Evolutionary conservation across 208 protist genomes (phyloP).

Genomic region (Leishmania arabica): DNA sequence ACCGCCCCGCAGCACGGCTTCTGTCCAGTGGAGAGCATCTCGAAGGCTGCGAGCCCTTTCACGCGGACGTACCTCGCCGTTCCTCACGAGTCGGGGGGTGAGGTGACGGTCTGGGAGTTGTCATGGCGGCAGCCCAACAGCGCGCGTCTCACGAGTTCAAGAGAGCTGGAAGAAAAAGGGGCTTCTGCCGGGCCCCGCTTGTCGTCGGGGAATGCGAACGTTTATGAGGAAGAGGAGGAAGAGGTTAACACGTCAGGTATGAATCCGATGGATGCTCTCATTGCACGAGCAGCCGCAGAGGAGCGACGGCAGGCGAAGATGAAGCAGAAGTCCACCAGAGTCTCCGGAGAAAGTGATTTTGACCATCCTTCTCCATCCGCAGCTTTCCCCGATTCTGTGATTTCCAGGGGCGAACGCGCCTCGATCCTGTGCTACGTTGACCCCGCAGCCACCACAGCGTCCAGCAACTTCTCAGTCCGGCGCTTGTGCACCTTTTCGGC

Average conservation of each 20-base stretch:
- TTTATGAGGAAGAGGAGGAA: constrained; percentile 1
- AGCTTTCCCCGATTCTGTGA: not conserved
- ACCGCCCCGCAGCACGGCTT: constrained; percentile 77
- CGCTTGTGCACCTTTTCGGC: constrained; percentile 44
- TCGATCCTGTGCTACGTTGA: constrained; percentile 31
- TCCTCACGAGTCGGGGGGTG: constrained; percentile 55
- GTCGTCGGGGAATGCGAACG: not conserved
- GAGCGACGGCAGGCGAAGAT: constrained; percentile 13
- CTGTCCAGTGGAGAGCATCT: constrained; percentile 47
- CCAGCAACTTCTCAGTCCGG: constrained; percentile 21
- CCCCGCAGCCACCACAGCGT: not conserved
- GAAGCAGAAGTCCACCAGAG: not conserved
- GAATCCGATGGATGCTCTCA: constrained; percentile 46
- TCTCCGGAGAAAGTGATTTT: not conserved
- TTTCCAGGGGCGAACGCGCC: constrained; percentile 6
- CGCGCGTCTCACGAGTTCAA: not conserved
- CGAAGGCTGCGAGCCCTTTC: not conserved
- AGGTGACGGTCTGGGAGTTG: constrained; percentile 41
- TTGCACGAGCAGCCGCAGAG: constrained; percentile 28
- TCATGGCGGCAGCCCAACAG: constrained; percentile 2
- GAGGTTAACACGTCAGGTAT: constrained; percentile 24
- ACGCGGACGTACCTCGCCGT: constrained; percentile 37
- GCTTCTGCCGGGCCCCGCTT: not conserved
- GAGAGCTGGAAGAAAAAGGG: not conserved
- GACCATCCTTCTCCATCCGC: not conserved